phyloP scores from a whole-genome alignment of 139 green algal genomes.

The Bryopsis sp. region DNA sequence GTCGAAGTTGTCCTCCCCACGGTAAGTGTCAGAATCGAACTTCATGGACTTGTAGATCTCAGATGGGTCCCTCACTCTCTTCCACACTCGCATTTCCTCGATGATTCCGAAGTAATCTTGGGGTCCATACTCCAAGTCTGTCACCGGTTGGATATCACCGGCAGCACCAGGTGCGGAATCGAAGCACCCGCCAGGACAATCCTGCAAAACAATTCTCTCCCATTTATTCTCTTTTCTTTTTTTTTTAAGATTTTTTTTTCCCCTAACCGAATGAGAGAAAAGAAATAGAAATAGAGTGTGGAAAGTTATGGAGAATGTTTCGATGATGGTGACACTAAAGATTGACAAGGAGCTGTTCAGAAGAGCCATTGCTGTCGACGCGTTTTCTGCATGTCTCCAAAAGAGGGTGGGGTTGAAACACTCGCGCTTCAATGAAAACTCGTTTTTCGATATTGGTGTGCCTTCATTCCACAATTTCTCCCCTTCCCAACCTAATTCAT shows the following conservation, averaged over 20 bases:
- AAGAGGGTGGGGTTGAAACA: background rate
- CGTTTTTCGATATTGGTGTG: background rate
- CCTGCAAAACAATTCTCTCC: conserved; percentile 23
- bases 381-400: background rate
- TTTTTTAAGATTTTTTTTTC: background rate
- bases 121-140: conserved; percentile 63
- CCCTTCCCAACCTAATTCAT: background rate
- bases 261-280: background rate
- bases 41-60: conserved; percentile 58
- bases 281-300: background rate
- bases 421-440: background rate
- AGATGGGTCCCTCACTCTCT: conserved; percentile 45
- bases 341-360: background rate
- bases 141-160: conserved; percentile 31
- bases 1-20: conserved; percentile 12
- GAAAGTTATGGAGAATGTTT: background rate
- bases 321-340: background rate
- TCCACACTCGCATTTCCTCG: conserved; percentile 78
- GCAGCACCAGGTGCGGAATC: conserved; percentile 52
- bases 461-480: background rate
- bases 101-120: conserved; percentile 71
- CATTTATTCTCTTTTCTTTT: background rate
- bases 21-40: conserved; percentile 38
- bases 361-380: background rate
- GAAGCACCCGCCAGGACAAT: conserved; percentile 80